Conservation (phyloP, 345 rosid genomes). For the Laguncularia racemosa region DNA sequence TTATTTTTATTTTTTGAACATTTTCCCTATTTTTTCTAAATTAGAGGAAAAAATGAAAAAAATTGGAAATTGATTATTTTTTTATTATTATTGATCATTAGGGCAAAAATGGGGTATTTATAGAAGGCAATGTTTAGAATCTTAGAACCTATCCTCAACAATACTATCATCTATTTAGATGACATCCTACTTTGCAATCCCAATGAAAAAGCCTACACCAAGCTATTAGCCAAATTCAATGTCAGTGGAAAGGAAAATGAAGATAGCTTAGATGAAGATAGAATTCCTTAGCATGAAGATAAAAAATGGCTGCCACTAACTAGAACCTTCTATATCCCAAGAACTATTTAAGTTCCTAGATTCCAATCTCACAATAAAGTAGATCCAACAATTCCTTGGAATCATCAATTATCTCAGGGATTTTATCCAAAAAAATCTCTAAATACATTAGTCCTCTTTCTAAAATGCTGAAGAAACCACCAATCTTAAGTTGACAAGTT, state of each 20-base stretch:
- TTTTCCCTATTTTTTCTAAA: too few relatives aligned
- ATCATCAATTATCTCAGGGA: neutral
- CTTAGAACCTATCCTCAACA: neutral
- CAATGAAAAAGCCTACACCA: neutral
- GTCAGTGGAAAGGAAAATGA: neutral
- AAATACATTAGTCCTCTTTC: neutral
- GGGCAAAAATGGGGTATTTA: too few relatives aligned
- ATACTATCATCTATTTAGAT: neutral
- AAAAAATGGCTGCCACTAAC: neutral
- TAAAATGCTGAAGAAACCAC: neutral
- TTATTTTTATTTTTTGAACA: too few relatives aligned
- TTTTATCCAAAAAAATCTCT: neutral
- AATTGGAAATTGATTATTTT: too few relatives aligned
- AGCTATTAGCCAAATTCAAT: neutral
- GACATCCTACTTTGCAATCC: neutral
- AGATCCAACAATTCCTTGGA: neutral
- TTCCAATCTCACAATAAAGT: neutral
- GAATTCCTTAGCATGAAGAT: neutral
- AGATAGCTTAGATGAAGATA: neutral
- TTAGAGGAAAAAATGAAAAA: too few relatives aligned
- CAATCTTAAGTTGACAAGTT: neutral
- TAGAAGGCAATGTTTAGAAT: neutral
- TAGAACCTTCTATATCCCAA: neutral
- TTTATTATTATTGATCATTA: too few relatives aligned
- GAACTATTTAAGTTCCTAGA: too few relatives aligned